Base-by-base conservation (phyloP, 2,329 filamentous ascomycete genomes). In the Davidsoniella virescens region DNA sequence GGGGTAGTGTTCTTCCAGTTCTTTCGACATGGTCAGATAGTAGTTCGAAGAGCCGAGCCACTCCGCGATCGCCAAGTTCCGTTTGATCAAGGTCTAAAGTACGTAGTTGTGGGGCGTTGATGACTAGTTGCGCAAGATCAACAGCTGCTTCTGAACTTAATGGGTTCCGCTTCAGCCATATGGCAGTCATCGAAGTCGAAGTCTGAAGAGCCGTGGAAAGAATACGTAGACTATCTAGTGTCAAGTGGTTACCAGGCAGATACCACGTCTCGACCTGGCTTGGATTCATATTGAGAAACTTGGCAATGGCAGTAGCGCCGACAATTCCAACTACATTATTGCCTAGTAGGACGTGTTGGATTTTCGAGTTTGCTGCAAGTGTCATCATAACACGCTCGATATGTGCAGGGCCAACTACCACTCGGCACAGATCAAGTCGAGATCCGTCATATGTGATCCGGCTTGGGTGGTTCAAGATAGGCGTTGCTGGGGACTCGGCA, bases 121-220 rank as follows among this genome's bases (percentile, higher is more conserved):
- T 68, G 52, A 73, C 65, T 36, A 75, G 62, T 4, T 64, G 62
- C 53, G 64, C 68, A 12, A 74, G 50, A 45, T 70, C 61, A 42
- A 59, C 55, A 3, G 65, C 65, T 16, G 66, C 61, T 4, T 56
- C 57, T 2, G 65, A 53, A 0, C 64, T 64, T 23, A 75, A 63
- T 2, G 72, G 72, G 57, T 75, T 76, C 10, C 71, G 66, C 58
- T 74, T 75, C 49, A 75, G 59, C 72, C 72, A 75, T 62, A 62
- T 3, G 62, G 59, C 1, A 6, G 29, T 38, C 29, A 50, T 29
- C 41, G 18, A 6, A 18, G 41, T 14, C 3, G 29, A 9, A 3
- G n/a, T 60, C 12, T 67, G 55, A 64, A 71, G 66, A 46, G 66
- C 65, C 50, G 69, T 61, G 1, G 70, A 68, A 1, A 75, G 62